Evolutionary conservation across 441 rosid species (phyloP).

Genomic region (Erodium trifolium): DNA sequence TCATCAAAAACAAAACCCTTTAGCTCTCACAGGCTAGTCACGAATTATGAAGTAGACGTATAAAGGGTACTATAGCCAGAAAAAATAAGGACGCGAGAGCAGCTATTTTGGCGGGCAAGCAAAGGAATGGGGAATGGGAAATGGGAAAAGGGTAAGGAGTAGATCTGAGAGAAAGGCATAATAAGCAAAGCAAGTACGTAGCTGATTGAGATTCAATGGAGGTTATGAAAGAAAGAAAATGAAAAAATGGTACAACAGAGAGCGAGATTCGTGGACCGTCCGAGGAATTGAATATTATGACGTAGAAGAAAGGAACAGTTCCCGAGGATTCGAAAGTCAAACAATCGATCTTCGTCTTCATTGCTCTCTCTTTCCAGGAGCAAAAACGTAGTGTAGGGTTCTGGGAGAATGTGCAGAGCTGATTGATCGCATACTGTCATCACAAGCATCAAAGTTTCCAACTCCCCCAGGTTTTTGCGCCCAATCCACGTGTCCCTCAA

Average conservation of each 20-base stretch:
- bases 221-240: conserved; percentile 16
- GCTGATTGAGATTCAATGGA: neutral
- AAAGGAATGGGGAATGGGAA: conserved; percentile 32
- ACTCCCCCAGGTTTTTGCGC: no score
- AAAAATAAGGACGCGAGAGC: conserved; percentile 11
- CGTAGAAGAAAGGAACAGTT: conserved; percentile 14
- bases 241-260: conserved; percentile 5
- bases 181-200: neutral
- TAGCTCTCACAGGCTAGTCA: neutral
- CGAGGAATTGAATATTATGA: conserved; percentile 9
- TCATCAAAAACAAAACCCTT: neutral
- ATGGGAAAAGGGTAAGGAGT: conserved; percentile 16
- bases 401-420: no score
- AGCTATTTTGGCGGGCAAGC: conserved; percentile 46
- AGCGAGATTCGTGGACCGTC: conserved; percentile 23
- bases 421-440: no score
- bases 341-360: neutral
- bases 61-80: no score
- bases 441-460: no score
- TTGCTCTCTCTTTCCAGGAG: neutral
- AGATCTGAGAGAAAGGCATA: conserved; percentile 1
- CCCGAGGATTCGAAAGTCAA: conserved; percentile 33
- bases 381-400: no score
- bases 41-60: neutral
- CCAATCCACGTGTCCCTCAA: no score